Conservation (phyloP, 352 stramenopile genomes). For the Globisporangium rhizosaccharum region DNA sequence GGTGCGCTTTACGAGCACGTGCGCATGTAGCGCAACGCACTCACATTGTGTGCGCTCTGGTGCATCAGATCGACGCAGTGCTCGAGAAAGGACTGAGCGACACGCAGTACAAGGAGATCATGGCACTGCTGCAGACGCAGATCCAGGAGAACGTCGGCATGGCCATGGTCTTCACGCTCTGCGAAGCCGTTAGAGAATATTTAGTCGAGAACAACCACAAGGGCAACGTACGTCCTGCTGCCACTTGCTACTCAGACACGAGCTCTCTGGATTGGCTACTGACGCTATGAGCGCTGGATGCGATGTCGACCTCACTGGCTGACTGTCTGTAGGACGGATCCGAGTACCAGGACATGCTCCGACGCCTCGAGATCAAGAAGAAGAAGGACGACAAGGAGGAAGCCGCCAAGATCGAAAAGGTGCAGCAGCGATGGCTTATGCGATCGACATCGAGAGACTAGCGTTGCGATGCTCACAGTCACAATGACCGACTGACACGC, state of each 20-base stretch:
- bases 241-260: no score
- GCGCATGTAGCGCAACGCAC: not conserved
- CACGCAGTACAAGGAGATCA: conserved; percentile 74
- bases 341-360: conserved; percentile 87
- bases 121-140: conserved; percentile 53
- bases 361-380: conserved; percentile 71
- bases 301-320: no score
- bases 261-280: not conserved
- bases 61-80: conserved; percentile 53
- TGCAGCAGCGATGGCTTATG: not conserved
- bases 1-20: conserved; percentile 12
- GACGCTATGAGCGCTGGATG: no score
- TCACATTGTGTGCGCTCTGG: not conserved
- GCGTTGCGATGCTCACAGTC: no score
- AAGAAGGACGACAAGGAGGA: conserved; percentile 74
- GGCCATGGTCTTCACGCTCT: conserved; percentile 86
- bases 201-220: conserved; percentile 86
- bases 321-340: conserved; percentile 52
- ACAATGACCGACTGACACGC: no score
- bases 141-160: conserved; percentile 80
- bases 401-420: conserved; percentile 38
- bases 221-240: conserved; percentile 47
- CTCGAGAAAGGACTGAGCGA: conserved; percentile 78
- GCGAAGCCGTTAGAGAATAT: conserved; percentile 80
- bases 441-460: no score